Percentiles rank a stretch among this genome's conserved stretches.
These are phyloP conservation scores for Patellaria atrata DNA, from an alignment of 495 filamentous ascomycete species.

Conservation along the genomic window DNA sequence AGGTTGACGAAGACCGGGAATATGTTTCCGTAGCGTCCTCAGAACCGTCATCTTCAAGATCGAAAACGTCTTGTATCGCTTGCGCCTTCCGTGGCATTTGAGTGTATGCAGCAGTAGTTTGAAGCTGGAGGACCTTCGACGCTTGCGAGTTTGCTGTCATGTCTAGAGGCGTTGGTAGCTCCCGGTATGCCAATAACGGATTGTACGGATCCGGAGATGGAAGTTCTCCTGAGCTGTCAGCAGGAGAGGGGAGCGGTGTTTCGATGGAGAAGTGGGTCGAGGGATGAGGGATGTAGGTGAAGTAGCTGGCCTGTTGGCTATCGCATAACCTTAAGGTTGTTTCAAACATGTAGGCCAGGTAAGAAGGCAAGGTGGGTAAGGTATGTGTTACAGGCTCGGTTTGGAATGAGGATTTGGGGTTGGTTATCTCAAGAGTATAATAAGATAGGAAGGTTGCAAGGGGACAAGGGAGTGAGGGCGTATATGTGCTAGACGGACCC, in stretches of 20 bases:
- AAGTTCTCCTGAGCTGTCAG: not conserved
- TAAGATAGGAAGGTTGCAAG: too few relatives aligned
- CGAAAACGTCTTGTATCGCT: slow-evolving; percentile 7
- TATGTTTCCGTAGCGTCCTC: too few relatives aligned
- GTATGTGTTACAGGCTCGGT: too few relatives aligned
- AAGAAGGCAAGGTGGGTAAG: too few relatives aligned
- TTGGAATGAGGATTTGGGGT: too few relatives aligned
- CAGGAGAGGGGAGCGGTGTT: slow-evolving; percentile 6
- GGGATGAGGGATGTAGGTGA: slow-evolving; percentile 5
- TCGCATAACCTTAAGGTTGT: too few relatives aligned
- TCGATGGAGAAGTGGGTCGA: slow-evolving; percentile 8
- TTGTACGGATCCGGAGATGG: slow-evolving; percentile 9
- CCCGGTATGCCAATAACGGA: slow-evolving; percentile 14
- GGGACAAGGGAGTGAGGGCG: too few relatives aligned
- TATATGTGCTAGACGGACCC: too few relatives aligned
- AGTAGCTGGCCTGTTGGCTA: slow-evolving; percentile 17
- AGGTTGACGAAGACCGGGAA: slow-evolving; percentile 1
- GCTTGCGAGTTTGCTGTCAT: too few relatives aligned
- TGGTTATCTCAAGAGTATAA: too few relatives aligned
- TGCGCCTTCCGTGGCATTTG: slow-evolving; percentile 6
- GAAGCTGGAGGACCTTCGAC: slow-evolving; percentile 18
- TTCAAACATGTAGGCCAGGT: too few relatives aligned
- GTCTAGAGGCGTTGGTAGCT: not conserved
- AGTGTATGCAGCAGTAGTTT: slow-evolving; percentile 15
- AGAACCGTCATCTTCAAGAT: too few relatives aligned